Percentiles rank a stretch among this genome's conserved stretches.
Evolutionary conservation across 225 moss, liverwort and hornwort species (phyloP).

Genomic region (Lunularia cruciata): DNA sequence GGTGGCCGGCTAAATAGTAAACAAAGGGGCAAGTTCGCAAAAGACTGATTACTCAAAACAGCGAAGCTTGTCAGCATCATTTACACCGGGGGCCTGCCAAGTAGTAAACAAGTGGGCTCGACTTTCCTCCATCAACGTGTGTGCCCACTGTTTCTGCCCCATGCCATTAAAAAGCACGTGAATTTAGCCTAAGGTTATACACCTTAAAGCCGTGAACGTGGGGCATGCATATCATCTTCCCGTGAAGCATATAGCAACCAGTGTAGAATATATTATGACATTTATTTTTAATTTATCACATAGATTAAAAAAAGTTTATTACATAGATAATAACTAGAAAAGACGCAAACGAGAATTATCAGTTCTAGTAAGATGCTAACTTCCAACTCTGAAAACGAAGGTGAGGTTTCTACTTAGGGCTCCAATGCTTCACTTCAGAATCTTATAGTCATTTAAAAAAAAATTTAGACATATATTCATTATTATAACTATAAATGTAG

Average conservation of each 20-base stretch:
- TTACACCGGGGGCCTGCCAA: conserved; percentile 58
- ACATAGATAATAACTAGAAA: too few relatives aligned
- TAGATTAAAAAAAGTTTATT: too few relatives aligned
- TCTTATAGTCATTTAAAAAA: too few relatives aligned
- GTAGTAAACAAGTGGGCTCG: conserved; percentile 76
- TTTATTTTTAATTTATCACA: not conserved
- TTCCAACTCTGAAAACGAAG: too few relatives aligned
- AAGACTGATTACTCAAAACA: conserved; percentile 46
- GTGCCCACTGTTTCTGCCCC: conserved; percentile 52
- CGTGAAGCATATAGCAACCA: too few relatives aligned
- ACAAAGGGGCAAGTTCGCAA: too few relatives aligned
- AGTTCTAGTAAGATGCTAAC: too few relatives aligned
- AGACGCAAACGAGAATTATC: not conserved
- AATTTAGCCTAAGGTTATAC: not conserved
- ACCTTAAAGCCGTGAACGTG: not conserved
- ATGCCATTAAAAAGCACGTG: not conserved
- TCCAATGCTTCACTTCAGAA: too few relatives aligned
- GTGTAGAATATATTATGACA: not conserved
- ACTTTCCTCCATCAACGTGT: conserved; percentile 62
- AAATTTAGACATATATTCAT: too few relatives aligned
- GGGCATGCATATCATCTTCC: not conserved
- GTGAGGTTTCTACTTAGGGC: too few relatives aligned
- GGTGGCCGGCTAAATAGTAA: too few relatives aligned
- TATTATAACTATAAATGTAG: too few relatives aligned
- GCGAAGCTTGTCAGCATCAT: conserved; percentile 55